These are phyloP conservation scores for Fusarium coicis DNA, from an alignment of 2,329 filamentous ascomycete genomes.

Conservation along the genomic window DNA sequence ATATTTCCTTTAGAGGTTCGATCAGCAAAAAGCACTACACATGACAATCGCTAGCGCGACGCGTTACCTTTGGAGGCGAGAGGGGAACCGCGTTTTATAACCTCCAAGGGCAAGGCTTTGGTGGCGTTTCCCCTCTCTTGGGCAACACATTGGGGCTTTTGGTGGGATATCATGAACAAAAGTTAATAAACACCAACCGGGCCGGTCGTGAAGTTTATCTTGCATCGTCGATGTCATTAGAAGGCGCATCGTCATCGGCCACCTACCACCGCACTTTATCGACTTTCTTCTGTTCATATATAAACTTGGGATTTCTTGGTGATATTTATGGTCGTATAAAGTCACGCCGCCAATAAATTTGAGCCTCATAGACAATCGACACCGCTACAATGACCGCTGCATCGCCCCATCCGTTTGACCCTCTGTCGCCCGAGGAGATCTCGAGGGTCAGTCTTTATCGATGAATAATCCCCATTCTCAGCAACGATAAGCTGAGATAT, in stretches of 20 bases:
- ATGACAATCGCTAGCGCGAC: not conserved
- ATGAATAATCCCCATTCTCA: no score
- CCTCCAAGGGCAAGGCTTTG: slow-evolving; percentile 10
- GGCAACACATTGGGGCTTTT: not conserved
- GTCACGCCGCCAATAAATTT: no score
- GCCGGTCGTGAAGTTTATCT: not conserved
- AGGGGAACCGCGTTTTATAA: not conserved
- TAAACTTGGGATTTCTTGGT: not conserved
- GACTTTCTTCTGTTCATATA: not conserved
- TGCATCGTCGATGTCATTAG: not conserved
- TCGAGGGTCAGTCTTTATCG: slow-evolving; percentile 17
- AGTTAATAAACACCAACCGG: not conserved
- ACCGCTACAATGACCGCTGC: not conserved
- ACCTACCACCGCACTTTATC: not conserved
- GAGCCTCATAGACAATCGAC: not conserved
- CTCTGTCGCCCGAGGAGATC: slow-evolving; percentile 43
- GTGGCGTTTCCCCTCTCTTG: not conserved
- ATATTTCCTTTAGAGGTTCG: not conserved
- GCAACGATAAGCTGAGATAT: not conserved
- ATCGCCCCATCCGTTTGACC: slow-evolving; percentile 42
- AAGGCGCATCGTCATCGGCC: not conserved
- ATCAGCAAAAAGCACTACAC: not conserved
- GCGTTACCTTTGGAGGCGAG: slow-evolving; percentile 2
- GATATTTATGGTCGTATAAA: not conserved
- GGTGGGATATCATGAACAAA: not conserved